Evolutionary conservation across 495 filamentous ascomycete species (phyloP).

Genomic region (Daldinia bambusicola): DNA sequence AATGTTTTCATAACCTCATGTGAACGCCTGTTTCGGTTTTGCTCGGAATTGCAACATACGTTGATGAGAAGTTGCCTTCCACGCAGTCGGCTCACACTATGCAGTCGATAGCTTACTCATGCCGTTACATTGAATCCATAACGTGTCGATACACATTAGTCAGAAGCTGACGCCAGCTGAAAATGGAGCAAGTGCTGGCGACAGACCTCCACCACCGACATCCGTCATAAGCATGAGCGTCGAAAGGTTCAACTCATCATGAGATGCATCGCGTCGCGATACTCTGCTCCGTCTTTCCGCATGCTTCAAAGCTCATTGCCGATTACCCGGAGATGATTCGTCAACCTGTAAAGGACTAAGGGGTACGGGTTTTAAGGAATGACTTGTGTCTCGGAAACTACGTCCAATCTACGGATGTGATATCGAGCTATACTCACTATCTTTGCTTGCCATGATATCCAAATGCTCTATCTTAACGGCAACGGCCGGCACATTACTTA

Average conservation of each 20-base stretch:
- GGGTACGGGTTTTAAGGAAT: not conserved
- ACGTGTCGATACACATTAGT: slow-evolving; percentile 7
- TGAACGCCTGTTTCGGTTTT: not conserved
- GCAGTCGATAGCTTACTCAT: slow-evolving; percentile 11
- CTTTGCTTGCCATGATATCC: slow-evolving; percentile 2
- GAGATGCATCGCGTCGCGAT: not conserved
- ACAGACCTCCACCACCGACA: not conserved
- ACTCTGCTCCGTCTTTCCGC: not conserved
- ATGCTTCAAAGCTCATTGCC: not conserved
- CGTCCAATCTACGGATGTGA: too few species aligned
- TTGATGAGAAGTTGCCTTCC: not conserved
- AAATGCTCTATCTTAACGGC: not conserved
- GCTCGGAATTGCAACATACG: not conserved
- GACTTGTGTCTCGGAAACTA: not conserved
- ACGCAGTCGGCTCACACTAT: not conserved
- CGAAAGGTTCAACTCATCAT: not conserved
- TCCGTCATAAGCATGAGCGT: slow-evolving; percentile 2
- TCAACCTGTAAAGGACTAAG: not conserved
- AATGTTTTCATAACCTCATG: not conserved
- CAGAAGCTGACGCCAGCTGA: slow-evolving; percentile 23
- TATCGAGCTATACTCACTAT: not conserved
- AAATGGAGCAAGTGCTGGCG: slow-evolving; percentile 4
- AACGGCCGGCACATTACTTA: not conserved
- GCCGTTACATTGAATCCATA: slow-evolving; percentile 11
- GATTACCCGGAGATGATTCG: not conserved